Base-by-base conservation (phyloP, 2,329 filamentous ascomycete species). In the Elsinoe batatas region DNA sequence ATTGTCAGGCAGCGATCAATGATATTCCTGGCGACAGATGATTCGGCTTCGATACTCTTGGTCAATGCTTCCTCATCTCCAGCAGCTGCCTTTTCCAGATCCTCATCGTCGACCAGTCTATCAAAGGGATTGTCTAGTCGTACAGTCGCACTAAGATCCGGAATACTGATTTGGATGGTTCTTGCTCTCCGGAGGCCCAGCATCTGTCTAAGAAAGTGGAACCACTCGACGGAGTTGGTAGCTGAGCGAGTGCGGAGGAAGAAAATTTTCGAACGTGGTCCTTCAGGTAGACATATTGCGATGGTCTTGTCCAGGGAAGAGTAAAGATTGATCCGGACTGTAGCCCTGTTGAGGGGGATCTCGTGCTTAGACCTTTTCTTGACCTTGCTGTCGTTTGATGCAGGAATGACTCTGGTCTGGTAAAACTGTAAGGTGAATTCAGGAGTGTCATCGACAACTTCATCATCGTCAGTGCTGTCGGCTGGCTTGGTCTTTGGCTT, bases 221-320 rank as follows among this genome's bases (percentile, higher is more conserved):
- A 85, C 83, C 83, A 86, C 64, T 86, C 83, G 8, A 83, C 78
- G 5, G 81, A 79, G 61, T 79, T 79, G 5, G 80, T 78, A 1
- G 76, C 74, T 15, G 82, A 83, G 11, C 79, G 76, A 5, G 82
- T 76, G 30, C 80, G 76, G 67, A 86, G 75, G 58, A 85, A 81
- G 60, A 78, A 79, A 53, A 86, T 83, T 33, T 74, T 73, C 1
- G 79, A 82, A 2, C 80, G 76, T 15, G 67, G 69, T 55, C 74
- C 75, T 57, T 72, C 71, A 2, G 79, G 77, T 32, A 77, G 72
- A 76, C 82, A 85, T 8, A 85, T 69, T 8, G 82, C 83, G 15
- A 85, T 71, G 1, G 82, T 83, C 65, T 86, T 86, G 67, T 86
- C 83, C 13, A 86, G 70, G 3, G 81, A 74, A 1, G 83, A 85